These are phyloP conservation scores for Trichoderma brevicompactum DNA, from an alignment of 2,329 filamentous ascomycete species.

Conservation along the genomic window DNA sequence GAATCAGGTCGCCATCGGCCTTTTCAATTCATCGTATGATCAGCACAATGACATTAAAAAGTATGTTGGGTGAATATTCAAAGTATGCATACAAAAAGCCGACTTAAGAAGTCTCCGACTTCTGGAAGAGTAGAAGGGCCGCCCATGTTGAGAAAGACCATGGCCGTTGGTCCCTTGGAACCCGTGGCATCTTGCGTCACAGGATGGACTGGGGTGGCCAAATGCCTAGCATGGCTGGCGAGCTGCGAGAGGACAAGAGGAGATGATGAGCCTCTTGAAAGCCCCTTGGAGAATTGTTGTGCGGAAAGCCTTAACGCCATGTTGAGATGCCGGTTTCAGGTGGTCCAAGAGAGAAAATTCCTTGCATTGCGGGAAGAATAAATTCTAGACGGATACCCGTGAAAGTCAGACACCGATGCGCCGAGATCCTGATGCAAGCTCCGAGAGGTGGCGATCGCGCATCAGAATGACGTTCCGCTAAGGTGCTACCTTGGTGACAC, in stretches of 20 bases:
- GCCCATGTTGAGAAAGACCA: conserved; percentile 99
- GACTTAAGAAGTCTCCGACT: conserved; percentile 86
- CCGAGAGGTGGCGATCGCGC: conserved; percentile 24
- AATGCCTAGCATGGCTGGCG: conserved; percentile 39
- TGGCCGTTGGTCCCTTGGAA: conserved; percentile 84
- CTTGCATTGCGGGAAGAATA: conserved; percentile 8
- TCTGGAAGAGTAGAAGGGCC: conserved; percentile 87
- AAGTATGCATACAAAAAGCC: conserved; percentile 75
- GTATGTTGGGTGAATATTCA: neutral
- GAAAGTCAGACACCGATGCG: conserved; percentile 25
- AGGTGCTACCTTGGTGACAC: neutral
- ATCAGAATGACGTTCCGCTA: conserved; percentile 1
- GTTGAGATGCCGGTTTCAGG: neutral
- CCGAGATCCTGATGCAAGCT: conserved; percentile 27
- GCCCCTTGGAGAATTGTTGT: conserved; percentile 38
- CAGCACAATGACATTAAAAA: neutral
- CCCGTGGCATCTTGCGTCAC: conserved; percentile 77
- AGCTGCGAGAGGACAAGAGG: conserved; percentile 40
- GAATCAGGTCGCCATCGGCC: conserved; percentile 93
- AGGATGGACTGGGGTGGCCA: conserved; percentile 62
- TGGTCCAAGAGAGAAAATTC: conserved; percentile 6
- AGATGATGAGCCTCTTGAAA: conserved; percentile 36
- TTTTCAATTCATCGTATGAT: conserved; percentile 43
- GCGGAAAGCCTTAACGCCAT: conserved; percentile 43
- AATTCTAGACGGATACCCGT: neutral